phyloP scores from a whole-genome alignment of 768 basidiomycete genomes.

The Termitomyces bulborhizus region DNA sequence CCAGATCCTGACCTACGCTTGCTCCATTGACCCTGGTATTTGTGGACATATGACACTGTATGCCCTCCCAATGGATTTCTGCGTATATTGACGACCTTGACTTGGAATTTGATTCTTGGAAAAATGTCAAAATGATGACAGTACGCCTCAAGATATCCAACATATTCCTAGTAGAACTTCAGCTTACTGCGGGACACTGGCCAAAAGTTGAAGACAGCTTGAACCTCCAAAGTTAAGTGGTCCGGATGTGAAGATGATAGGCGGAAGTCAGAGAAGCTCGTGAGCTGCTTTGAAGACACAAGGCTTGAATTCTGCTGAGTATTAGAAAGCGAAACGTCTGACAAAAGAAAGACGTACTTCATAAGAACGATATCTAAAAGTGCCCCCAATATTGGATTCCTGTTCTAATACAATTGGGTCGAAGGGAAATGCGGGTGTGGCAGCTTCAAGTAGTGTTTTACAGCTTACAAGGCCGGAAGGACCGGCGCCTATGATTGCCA shows the following conservation, averaged over 20 bases:
- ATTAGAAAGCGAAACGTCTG: background rate
- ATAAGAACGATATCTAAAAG: slow-evolving; percentile 44
- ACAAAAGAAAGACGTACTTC: slow-evolving; percentile 21
- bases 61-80: slow-evolving; percentile 28
- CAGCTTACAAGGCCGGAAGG: slow-evolving; percentile 43
- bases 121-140: slow-evolving; percentile 33
- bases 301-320: slow-evolving; percentile 35
- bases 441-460: slow-evolving; percentile 40
- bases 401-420: slow-evolving; percentile 45
- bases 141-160: slow-evolving; percentile 44
- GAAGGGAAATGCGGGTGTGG: slow-evolving; percentile 32
- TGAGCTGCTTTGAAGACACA: slow-evolving; percentile 56
- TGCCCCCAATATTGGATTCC: slow-evolving; percentile 45
- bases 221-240: slow-evolving; percentile 38
- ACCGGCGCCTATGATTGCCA: slow-evolving; percentile 38
- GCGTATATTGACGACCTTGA: slow-evolving; percentile 33
- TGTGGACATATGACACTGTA: slow-evolving; percentile 26
- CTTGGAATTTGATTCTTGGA: slow-evolving; percentile 28
- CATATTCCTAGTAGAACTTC: slow-evolving; percentile 33
- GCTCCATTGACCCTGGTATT: slow-evolving; percentile 20
- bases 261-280: slow-evolving; percentile 55
- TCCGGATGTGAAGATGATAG: slow-evolving; percentile 39
- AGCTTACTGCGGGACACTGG: background rate
- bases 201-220: background rate
- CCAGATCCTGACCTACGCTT: slow-evolving; percentile 13